Evolutionary conservation across 129 eudicot species (phyloP), one percentile per base, ranked within the genome.

Genomic region (Tanacetum coccineum): DNA sequence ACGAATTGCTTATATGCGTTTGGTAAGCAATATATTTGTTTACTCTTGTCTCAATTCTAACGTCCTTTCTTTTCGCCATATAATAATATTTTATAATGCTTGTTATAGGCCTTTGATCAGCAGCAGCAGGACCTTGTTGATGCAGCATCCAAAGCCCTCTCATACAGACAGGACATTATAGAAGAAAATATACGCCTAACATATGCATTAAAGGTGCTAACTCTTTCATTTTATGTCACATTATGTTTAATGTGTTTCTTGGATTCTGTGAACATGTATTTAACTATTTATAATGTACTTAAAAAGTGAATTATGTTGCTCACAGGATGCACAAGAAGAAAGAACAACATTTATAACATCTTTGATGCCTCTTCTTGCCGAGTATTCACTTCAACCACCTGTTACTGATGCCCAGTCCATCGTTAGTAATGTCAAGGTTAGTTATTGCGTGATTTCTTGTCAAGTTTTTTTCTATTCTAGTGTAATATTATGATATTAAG

Each of bases 121-220:
- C 98, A 93, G 80, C 98, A 93, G 47, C 96, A 84, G 74, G 98
- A 93, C 69, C 87, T 93, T n/a, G 89, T 88, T 84, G 91, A 83
- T 76, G 98, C 98, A 12, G 84, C 92, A 36, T 86, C 95, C 40
- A 93, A 86, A 88, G 98, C 98, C 65, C 81, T 88, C 57, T 82
- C 98, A 55, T 93, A 93, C 71, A 86, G 98, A 75, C 98, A 88
- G 79, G 96, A 88, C 61, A 80, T 93, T 76, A 82, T 93, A 75
- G 98, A 93, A 79, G 96, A 93, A 77, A 93, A 93, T 79, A 88
- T 93, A 57, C 98, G 95, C 63, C 94, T 93, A 61, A 78, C 96
- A 4, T 93, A 93, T 80, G 95, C 96, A 53, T 79, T 93, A 66
- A 89, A 93, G 98, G 98, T 88, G 32, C 40, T 47, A 36, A 39